Percentiles rank a stretch among this genome's conserved stretches.
These are phyloP conservation scores for Plasmodium coatneyi DNA, from an alignment of 169 alveolate genomes.

Conservation along the genomic window DNA sequence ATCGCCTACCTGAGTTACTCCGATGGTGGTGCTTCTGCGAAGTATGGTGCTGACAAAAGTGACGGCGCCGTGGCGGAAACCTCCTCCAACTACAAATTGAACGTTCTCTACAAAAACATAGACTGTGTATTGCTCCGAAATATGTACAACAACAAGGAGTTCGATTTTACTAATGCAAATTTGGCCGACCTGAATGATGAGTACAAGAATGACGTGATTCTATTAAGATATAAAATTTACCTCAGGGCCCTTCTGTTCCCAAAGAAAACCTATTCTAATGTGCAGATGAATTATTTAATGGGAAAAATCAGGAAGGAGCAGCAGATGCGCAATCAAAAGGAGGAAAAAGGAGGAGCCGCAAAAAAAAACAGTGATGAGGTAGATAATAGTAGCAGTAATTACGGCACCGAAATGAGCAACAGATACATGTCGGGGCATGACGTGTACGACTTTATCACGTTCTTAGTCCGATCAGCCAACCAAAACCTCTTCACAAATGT, in stretches of 20 bases:
- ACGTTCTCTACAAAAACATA: conserved; percentile 58
- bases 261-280: conserved; percentile 63
- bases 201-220: conserved; percentile 56
- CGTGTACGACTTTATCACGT: conserved; percentile 71
- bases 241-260: conserved; percentile 53
- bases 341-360: background rate
- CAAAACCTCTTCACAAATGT: conserved; percentile 75
- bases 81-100: conserved; percentile 51
- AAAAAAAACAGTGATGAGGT: background rate
- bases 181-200: conserved; percentile 65
- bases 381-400: background rate
- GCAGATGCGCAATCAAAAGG: background rate
- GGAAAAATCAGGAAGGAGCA: conserved; percentile 28
- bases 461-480: conserved; percentile 66
- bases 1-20: conserved; percentile 52
- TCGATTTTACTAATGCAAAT: conserved; percentile 69
- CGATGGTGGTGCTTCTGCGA: background rate
- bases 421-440: conserved; percentile 76
- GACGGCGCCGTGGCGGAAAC: background rate
- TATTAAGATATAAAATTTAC: conserved; percentile 62
- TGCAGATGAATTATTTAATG: conserved; percentile 40
- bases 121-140: conserved; percentile 67
- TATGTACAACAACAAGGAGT: conserved; percentile 69
- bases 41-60: background rate
- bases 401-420: background rate